Evolutionary conservation across 176 grass and related monocot species (phyloP).

Genomic region (Saccharum officinarum): DNA sequence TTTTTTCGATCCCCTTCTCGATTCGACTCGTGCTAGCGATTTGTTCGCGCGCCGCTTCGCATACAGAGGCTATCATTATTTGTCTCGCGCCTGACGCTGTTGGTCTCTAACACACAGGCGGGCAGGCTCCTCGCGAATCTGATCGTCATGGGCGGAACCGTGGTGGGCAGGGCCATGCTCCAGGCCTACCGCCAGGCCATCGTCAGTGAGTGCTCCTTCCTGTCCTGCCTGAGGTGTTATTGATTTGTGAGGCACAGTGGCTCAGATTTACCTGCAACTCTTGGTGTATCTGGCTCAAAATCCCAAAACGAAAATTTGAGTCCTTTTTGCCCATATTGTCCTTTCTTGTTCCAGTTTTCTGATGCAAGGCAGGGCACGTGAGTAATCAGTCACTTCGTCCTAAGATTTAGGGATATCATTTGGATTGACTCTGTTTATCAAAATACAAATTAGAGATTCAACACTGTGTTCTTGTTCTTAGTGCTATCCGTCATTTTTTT

Average conservation of each 20-base stretch:
- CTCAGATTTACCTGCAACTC: background rate
- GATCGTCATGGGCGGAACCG: slow-evolving; percentile 58
- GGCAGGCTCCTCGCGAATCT: slow-evolving; percentile 70
- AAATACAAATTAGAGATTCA: background rate
- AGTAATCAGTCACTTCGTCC: background rate
- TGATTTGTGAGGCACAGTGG: background rate
- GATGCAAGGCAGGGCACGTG: too few species aligned
- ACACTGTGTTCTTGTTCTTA: background rate
- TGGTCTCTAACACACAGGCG: slow-evolving; percentile 45
- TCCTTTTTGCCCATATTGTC: too few species aligned
- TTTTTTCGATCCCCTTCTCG: background rate
- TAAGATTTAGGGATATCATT: background rate
- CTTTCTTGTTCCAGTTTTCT: too few species aligned
- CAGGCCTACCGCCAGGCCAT: slow-evolving; percentile 83
- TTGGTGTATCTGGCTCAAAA: background rate
- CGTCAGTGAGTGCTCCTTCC: slow-evolving; percentile 56
- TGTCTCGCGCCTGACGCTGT: background rate
- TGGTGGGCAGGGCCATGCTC: slow-evolving; percentile 66
- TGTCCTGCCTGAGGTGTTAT: background rate
- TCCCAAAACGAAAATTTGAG: too few species aligned
- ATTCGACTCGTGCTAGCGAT: background rate
- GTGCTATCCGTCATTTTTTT: too few species aligned
- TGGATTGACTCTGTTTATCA: background rate
- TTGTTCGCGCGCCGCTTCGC: background rate
- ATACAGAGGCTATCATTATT: background rate